Conservation (phyloP, 441 rosid genomes). For the Raphanus hybrid region DNA sequence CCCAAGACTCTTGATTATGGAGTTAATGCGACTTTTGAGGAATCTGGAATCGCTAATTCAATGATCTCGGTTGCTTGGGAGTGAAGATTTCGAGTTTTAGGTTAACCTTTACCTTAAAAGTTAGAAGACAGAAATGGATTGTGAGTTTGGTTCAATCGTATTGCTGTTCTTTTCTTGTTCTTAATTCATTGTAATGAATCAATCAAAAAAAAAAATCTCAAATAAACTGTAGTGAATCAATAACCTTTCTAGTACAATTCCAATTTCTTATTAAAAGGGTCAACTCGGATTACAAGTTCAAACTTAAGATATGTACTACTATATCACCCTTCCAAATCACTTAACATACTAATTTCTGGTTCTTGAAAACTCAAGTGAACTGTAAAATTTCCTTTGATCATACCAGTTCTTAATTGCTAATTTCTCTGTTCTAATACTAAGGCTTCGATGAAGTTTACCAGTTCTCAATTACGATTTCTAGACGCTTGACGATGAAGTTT, state of each 20-base stretch:
- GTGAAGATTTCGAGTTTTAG: constrained; percentile 16
- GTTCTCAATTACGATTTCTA: background rate
- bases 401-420: background rate
- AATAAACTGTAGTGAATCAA: no score
- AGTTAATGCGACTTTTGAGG: background rate
- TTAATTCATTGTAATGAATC: background rate
- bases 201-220: no score
- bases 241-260: no score
- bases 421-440: background rate
- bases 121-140: background rate
- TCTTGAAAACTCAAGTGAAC: background rate
- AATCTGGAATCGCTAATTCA: constrained; percentile 24
- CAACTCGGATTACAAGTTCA: background rate
- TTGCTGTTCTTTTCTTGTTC: background rate
- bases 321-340: background rate
- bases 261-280: no score
- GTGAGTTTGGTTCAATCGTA: background rate
- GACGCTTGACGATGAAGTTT: background rate
- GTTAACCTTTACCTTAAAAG: background rate
- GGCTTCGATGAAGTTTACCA: background rate
- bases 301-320: background rate
- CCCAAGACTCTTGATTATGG: constrained; percentile 31
- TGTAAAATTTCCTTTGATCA: background rate
- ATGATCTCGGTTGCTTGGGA: constrained; percentile 32
- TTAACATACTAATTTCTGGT: background rate